Percentiles rank a stretch among this genome's conserved stretches.
Evolutionary conservation across 306 rosid genomes (phyloP).

Genomic region (Neltuma alba): DNA sequence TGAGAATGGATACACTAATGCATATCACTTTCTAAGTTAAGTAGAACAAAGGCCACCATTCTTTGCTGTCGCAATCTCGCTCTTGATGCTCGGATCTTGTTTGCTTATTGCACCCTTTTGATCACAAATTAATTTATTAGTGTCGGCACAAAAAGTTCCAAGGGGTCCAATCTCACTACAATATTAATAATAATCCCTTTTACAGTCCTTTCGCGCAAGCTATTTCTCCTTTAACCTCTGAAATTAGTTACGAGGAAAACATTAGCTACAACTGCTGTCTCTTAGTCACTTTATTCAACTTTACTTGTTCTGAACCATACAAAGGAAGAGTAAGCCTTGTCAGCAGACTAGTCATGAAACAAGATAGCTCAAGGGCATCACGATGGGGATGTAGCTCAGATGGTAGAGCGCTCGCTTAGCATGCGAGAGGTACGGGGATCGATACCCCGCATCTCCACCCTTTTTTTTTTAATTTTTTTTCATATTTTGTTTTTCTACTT

Average conservation of each 20-base stretch:
- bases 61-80: conserved; percentile 39
- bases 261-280: background rate
- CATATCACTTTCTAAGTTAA: conserved; percentile 48
- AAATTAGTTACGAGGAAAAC: background rate
- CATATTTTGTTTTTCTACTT: background rate
- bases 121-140: conserved; percentile 1
- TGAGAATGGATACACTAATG: conserved; percentile 27
- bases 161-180: background rate
- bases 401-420: conserved; percentile 90
- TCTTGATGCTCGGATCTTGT: conserved; percentile 54
- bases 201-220: conserved; percentile 6
- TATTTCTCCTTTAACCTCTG: background rate
- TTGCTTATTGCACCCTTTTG: conserved; percentile 28
- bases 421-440: conserved; percentile 78
- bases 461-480: too few species aligned
- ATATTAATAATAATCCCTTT: conserved; percentile 8
- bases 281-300: background rate
- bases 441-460: conserved; percentile 80
- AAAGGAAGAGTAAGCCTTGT: background rate
- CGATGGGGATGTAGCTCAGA: conserved; percentile 88
- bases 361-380: too few species aligned
- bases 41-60: conserved; percentile 51
- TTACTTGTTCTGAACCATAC: background rate
- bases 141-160: conserved; percentile 45
- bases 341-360: too few species aligned